Conservation (phyloP, 139 green algal genomes). For the Spirogloea muscicola region DNA sequence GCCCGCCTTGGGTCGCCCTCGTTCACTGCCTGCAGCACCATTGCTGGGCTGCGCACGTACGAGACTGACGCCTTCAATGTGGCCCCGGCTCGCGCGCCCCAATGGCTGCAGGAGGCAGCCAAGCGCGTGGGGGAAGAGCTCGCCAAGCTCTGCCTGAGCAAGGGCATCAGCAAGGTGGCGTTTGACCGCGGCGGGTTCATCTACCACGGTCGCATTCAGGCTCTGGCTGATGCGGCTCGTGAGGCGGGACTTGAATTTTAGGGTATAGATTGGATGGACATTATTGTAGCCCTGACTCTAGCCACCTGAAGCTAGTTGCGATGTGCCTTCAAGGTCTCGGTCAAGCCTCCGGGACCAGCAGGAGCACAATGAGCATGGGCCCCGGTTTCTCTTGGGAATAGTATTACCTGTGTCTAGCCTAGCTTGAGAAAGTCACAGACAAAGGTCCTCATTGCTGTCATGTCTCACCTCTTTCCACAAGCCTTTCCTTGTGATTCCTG, state of each 20-base stretch:
- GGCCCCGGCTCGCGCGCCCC: background rate
- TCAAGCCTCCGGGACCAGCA: too few species aligned
- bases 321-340: too few species aligned
- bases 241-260: conserved; percentile 86
- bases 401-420: too few species aligned
- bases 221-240: conserved; percentile 83
- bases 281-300: too few species aligned
- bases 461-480: too few species aligned
- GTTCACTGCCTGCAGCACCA: background rate
- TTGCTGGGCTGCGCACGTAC: background rate
- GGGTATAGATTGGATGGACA: background rate
- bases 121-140: conserved; percentile 78
- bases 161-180: conserved; percentile 69
- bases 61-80: background rate
- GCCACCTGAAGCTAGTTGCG: too few species aligned
- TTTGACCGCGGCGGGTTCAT: conserved; percentile 92
- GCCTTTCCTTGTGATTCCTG: too few species aligned
- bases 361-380: too few species aligned
- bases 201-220: conserved; percentile 92
- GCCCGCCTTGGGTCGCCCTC: background rate
- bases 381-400: too few species aligned
- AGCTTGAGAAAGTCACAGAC: too few species aligned
- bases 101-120: conserved; percentile 36
- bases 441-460: too few species aligned
- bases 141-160: conserved; percentile 73